Conservation (phyloP, 345 rosid species). For the Carallia pectinifolia region DNA sequence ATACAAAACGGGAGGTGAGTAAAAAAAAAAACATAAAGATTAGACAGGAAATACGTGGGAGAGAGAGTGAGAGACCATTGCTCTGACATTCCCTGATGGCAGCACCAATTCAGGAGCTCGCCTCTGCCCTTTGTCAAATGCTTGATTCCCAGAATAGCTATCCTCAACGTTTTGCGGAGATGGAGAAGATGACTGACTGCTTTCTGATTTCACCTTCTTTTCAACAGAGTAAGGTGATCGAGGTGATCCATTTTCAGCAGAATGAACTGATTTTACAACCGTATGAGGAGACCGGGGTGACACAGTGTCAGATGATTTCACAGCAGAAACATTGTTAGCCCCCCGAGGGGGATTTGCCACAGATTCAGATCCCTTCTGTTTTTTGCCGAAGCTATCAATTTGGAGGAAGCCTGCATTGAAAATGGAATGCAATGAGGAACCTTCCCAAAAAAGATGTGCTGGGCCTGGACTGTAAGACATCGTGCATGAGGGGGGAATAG, state of each 20-base stretch:
- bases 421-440: conserved; percentile 1
- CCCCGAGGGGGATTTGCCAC: conserved; percentile 42
- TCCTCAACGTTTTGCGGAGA: conserved; percentile 40
- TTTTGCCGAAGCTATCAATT: conserved; percentile 64
- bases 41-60: not conserved
- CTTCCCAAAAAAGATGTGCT: not conserved
- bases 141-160: conserved; percentile 38
- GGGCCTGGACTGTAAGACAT: no score
- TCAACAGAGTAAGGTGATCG: conserved; percentile 30
- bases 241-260: conserved; percentile 31
- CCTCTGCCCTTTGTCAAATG: conserved; percentile 40
- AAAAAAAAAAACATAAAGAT: not conserved
- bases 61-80: conserved; percentile 9
- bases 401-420: conserved; percentile 46
- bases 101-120: conserved; percentile 30
- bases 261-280: conserved; percentile 13
- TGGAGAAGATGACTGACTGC: conserved; percentile 38
- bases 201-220: conserved; percentile 37
- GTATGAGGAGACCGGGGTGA: no score
- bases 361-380: conserved; percentile 50
- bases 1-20: not conserved
- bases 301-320: no score
- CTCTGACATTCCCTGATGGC: conserved; percentile 28
- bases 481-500: no score
- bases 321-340: conserved; percentile 26